Evolutionary conservation across 2,329 filamentous ascomycete genomes (phyloP), one percentile per base, ranked within the genome.

Genomic region (Penicillium sp.): DNA sequence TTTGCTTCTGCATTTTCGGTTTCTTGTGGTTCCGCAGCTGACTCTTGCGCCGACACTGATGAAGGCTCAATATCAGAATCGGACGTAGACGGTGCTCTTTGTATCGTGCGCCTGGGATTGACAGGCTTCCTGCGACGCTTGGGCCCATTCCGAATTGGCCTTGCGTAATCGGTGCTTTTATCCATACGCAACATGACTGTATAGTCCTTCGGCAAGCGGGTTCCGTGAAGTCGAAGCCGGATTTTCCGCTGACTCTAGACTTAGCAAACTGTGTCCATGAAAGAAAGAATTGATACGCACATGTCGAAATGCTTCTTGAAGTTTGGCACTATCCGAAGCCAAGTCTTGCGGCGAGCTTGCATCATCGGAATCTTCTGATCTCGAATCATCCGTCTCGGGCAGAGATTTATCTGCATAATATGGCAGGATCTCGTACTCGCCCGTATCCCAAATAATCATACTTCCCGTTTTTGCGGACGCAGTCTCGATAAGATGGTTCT

Each of bases 401-500:
- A 70, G 68, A 1, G 58, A 58, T 2, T 55, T 55, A 3, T 73
- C 67, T 0, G 66, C 65, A 46, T 72, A 64, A 48, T 78, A 74
- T 7, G 81, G 77, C 12, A 87, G 72, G 11, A 86, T 67, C 42
- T 78, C 75, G 61, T 85, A 87, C 29, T 80, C 81, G 2, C 84
- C 84, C 1, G 81, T 85, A 61, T 86, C 84, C 84, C 84, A 87
- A 40, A 87, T 81, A 9, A 87, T 73, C 55, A 87, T 75, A 8
- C 82, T 85, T 2, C 84, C 84, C 3, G 83, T 85, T 14, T 73
- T 69, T 1, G 65, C 27, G 2, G 81, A 83, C 3, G 79, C 84
- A 1, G 81, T 84, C 63, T 87, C 84, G 51, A 85, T 78, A 8
- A 87, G 77, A 60, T 86, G 83, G 56, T 85, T 86, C 82, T 84